A percentile compares a stretch with the other conserved stretches of the same genome.
Conservation (phyloP, 108 stramenopile species). For the Fistulifera solaris region DNA sequence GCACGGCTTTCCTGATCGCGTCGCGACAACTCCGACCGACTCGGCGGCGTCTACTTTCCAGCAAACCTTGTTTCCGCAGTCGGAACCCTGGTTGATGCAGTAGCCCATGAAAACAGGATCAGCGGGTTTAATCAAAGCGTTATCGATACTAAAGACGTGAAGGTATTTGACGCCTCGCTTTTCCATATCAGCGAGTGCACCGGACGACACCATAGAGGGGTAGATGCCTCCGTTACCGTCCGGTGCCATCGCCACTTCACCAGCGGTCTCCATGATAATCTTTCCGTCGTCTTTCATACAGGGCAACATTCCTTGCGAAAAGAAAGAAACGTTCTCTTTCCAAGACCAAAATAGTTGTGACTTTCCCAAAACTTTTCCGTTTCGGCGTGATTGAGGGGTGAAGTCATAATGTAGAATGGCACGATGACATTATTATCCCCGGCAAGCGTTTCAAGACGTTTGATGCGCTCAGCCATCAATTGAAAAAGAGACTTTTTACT, state of each 20-base stretch:
- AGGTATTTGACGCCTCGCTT: conserved; percentile 69
- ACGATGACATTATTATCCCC: conserved; percentile 2
- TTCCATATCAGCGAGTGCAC: conserved; percentile 79
- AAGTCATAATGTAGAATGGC: conserved; percentile 93
- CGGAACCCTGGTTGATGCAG: conserved; percentile 68
- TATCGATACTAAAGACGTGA: conserved; percentile 95
- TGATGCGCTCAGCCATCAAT: conserved; percentile 77
- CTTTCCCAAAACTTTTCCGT: conserved; percentile 69
- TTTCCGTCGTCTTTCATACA: conserved; percentile 83
- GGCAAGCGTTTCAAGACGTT: conserved; percentile 38
- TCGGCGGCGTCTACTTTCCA: conserved; percentile 84
- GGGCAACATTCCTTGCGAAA: conserved; percentile 90
- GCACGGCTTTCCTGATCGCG: conserved; percentile 64
- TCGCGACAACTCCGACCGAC: conserved; percentile 89
- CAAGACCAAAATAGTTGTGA: conserved; percentile 77
- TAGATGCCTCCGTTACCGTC: conserved; percentile 99
- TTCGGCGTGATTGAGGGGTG: conserved; percentile 86
- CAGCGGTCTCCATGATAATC: conserved; percentile 76
- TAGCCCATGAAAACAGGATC: conserved; percentile 95
- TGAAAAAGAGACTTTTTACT: conserved; percentile 78
- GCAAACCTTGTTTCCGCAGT: conserved; percentile 93
- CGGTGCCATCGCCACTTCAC: conserved; percentile 76
- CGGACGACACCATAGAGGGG: conserved; percentile 75
- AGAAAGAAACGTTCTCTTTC: conserved; percentile 73
- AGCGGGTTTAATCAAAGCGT: conserved; percentile 82